A percentile compares a stretch with the other conserved stretches of the same genome.
phyloP scores from a whole-genome alignment of 805 yeast species.

The Metschnikowia chrysomelidarum region DNA sequence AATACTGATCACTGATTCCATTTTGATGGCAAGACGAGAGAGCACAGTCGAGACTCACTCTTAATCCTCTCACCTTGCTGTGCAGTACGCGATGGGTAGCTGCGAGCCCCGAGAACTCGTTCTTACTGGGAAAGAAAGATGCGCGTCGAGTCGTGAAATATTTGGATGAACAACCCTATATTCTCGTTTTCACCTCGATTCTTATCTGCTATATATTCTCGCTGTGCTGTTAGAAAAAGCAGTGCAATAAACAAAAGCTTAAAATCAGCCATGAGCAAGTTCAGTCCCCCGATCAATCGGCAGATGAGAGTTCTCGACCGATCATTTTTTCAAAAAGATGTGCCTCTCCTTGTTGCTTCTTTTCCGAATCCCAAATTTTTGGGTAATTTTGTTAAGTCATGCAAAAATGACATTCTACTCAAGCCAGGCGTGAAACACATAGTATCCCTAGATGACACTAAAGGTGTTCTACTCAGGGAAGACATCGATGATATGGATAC shows the following conservation, averaged over 20 bases:
- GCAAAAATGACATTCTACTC: conserved; percentile 60
- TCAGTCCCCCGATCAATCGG: conserved; percentile 66
- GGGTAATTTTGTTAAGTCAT: conserved; percentile 58
- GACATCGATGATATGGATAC: conserved; percentile 40
- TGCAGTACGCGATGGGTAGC: conserved; percentile 17
- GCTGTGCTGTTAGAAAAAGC: too few relatives aligned
- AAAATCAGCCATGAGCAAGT: conserved; percentile 29
- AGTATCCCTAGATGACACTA: conserved; percentile 38
- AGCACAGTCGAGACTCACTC: conserved; percentile 2
- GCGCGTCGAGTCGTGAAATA: too few relatives aligned
- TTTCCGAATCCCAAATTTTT: conserved; percentile 66
- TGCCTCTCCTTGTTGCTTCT: conserved; percentile 63
- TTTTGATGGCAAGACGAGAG: not conserved
- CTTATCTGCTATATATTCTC: too few relatives aligned
- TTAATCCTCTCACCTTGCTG: conserved; percentile 1
- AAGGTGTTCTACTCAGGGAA: conserved; percentile 63
- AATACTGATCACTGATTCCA: conserved; percentile 33
- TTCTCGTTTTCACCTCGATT: too few relatives aligned
- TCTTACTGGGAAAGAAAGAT: not conserved
- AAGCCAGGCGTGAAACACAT: conserved; percentile 73
- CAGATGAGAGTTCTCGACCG: conserved; percentile 67
- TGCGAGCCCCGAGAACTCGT: conserved; percentile 2
- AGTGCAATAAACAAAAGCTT: too few relatives aligned
- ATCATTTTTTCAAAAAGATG: conserved; percentile 53
- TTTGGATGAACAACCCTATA: too few relatives aligned